Evolutionary conservation across 202 grass and related monocot genomes (phyloP), one percentile per base, ranked within the genome.

Genomic region (Setaria italica): DNA sequence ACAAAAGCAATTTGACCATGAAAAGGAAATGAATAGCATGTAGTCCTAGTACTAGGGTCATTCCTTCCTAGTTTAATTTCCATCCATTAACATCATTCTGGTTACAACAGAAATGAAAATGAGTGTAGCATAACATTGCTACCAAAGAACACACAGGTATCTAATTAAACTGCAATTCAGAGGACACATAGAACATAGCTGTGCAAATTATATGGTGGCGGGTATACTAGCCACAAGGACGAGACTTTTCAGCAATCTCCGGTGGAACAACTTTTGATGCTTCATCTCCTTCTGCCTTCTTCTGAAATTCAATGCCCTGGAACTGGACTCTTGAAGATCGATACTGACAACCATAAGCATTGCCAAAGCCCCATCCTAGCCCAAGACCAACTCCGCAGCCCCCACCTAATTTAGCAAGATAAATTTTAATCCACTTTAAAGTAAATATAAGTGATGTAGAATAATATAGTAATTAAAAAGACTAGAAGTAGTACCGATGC

Each of bases 301-400:
- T 94, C 39, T 78, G 89, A 75, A 93, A 96, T 89, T 97, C 92
- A 85, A 92, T 85, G 54, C 94, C 97, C 68, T 97, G 90, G 89
- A 97, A 97, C 70, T 85, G 83, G 77, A 99, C 92, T 82, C 88
- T 94, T 21, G 97, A 99, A 88, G 87, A 91, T 86, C 88, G 72
- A 80, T 97, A 97, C 72, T 94, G 92, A 74, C 94, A 99, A 68
- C 90, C 97, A 87, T 90, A 92, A 88, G 86, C 97, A 54, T 82
- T 96, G 60, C 94, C 90, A 6, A 97, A 99, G 87, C 94, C 94
- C 94, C 97, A 99, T 74, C 97, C 94, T 63, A 99, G 74, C 16
- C 92, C 97, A 79, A 97, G 63, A 59, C 97, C 97, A 35, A 94
- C 87, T 74, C 97, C 94, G 20, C 97, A 99, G n/a, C 92, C 92